These are phyloP conservation scores for Fraxinus xanthoxyloides DNA, from an alignment of 305 asterid species.

Conservation along the genomic window DNA sequence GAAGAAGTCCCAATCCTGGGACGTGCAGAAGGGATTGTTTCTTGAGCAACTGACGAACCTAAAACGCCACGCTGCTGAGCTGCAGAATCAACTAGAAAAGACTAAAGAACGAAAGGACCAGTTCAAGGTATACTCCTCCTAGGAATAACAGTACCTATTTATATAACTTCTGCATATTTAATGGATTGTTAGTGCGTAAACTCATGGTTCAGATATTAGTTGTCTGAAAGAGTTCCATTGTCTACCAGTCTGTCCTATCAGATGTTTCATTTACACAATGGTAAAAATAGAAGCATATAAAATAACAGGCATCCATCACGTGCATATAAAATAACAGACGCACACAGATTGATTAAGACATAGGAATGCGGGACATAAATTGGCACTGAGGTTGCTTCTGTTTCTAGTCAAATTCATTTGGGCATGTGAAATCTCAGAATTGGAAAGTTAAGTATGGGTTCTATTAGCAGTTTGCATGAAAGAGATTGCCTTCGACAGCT, in stretches of 20 bases:
- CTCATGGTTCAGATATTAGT: neutral
- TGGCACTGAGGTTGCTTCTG: neutral
- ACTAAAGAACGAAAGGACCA: constrained; percentile 43
- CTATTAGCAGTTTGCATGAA: neutral
- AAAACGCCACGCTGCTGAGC: constrained; percentile 31
- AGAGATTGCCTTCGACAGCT: neutral
- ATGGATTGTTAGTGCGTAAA: neutral
- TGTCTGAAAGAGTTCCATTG: neutral
- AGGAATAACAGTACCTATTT: neutral
- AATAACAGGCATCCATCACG: neutral
- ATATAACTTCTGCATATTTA: neutral
- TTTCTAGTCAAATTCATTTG: neutral
- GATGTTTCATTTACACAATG: neutral
- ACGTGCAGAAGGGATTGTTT: constrained; percentile 40
- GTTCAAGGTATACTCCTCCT: constrained; percentile 52
- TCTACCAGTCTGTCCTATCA: neutral
- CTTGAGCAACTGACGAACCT: constrained; percentile 39
- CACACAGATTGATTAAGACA: neutral
- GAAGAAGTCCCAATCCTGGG: constrained; percentile 44
- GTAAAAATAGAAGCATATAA: neutral
- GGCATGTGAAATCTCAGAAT: neutral
- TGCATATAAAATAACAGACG: neutral
- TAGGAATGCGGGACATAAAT: neutral
- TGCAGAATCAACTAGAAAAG: constrained; percentile 36
- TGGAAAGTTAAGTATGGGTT: neutral